Base-by-base conservation (phyloP, 768 basidiomycete genomes). In the Pisolithus tinctorius region DNA sequence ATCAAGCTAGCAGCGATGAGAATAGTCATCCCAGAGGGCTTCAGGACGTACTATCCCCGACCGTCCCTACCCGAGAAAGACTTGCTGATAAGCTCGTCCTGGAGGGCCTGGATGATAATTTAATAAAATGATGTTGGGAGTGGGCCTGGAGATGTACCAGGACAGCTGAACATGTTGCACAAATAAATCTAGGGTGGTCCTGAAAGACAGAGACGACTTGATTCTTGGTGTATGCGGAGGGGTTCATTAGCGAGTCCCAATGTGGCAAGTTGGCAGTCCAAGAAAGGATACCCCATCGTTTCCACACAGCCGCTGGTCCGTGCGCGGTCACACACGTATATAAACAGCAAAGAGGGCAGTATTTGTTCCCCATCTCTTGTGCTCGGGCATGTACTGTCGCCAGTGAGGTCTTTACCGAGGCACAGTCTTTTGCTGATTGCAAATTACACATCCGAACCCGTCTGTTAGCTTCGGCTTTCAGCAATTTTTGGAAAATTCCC, bases 401-500 rank as follows among this genome's bases (percentile, higher is more conserved):
- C 83, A 86, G 87, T 90, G 88, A 91, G 86, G 88, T 91, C 77
- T 82, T 75, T 86, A 90, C 88, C 84, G 88, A 91, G 86, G 82
- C 76, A 83, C 82, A 86, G 84, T 86, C 78, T 73, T 86, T 88
- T 87, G 86, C 85, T 88, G 82, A 83, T 88, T 88, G 86, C 86
- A 88, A 88, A 88, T 86, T 87, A 87, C 78, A 87, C 86, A 90
- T 90, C 88, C 88, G 86, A 88, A 89, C 86, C 69, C 86, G 85
- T 89, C 86, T 85, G 79, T 82, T 67, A 77, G 84, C 85, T 88
- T 86, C 74, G 84, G 85, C 83, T 79, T 78, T 74, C 79, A 84
- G 86, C 84, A 89, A 90, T 89, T 90, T 90, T 91, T 90, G 88
- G 81, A 73, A 80, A 81, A 29, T 16, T n/a, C 45, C 26, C 45